phyloP scores from a whole-genome alignment of 768 basidiomycete species.

The Terana coerulea region DNA sequence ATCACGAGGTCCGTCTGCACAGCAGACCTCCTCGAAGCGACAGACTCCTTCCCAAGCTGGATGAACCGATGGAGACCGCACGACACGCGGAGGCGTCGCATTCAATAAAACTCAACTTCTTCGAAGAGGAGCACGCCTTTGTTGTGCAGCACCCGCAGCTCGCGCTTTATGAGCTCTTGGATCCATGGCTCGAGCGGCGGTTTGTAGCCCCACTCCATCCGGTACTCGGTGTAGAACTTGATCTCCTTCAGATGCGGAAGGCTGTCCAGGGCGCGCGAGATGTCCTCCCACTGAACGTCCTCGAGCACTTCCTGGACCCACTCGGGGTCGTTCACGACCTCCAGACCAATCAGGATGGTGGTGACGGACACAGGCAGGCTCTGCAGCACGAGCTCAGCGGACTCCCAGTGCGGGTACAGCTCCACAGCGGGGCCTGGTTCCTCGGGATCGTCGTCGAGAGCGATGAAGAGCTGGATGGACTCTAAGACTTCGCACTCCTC shows the following conservation, averaged over 20 bases:
- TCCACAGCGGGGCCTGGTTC: background rate
- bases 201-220: background rate
- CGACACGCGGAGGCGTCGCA: background rate
- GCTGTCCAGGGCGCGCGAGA: background rate
- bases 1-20: too few species aligned
- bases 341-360: background rate
- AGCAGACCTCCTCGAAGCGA: too few species aligned
- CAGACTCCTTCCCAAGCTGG: too few species aligned
- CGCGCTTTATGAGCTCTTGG: background rate
- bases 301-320: constrained; percentile 5
- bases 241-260: background rate
- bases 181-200: background rate
- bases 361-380: background rate
- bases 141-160: background rate
- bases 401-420: constrained; percentile 3
- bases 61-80: too few species aligned
- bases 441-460: constrained; percentile 3
- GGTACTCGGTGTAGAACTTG: background rate
- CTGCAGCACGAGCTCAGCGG: background rate
- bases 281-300: constrained; percentile 2
- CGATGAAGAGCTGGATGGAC: background rate
- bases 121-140: background rate
- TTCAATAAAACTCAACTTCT: too few species aligned
- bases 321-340: background rate
- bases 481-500: constrained; percentile 1